Evolutionary conservation across 78 protist species (phyloP), one percentile per base, ranked within the genome.

Genomic region (Salpingoeca rosetta): DNA sequence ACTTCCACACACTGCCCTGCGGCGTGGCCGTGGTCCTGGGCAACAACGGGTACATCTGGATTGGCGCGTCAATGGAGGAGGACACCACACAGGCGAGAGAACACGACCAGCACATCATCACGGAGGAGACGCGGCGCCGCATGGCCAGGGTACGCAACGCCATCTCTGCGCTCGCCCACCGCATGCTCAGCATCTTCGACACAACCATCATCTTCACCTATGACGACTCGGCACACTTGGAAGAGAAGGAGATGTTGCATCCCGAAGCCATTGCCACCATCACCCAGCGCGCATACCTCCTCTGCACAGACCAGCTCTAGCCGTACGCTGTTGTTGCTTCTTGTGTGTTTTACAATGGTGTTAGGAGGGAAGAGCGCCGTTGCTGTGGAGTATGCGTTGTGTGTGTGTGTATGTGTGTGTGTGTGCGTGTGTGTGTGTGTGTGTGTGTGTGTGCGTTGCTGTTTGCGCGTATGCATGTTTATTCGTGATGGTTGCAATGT

Each of bases 11-110:
- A 0, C 38, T 93, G 76, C 85, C 87, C 3, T 92, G 81, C 45
- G 97, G 96, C 38, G 93, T 94, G 28, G 86, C 90, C 76, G 89
- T 92, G 28, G 80, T 95, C n/a, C 39, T 95, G 10, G 97, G 97
- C 44, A 37, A 73, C 74, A 95, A 95, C 74, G 97, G 97, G 3
- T 91, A 88, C 44, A 85, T 93, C 76, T 94, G 94, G 94, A 27
- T 94, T 1, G 0, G 36, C 41, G 36, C 51, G 40, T 0, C 39
- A 38, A 2, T 27, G 65, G 42, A 80, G 41, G 80, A 40, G 39
- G 81, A 24, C 27, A 41, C 35, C 38, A 36, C 72, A 2, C 37
- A 80, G 84, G 72, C 72, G 38, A 24, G 1, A 10, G 51, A 80
- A 1, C 26, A n/a, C 3, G 65, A 41, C 40, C 41, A 25, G 27